phyloP scores from a whole-genome alignment of 345 rosid genomes.

The Heritiera fomes region DNA sequence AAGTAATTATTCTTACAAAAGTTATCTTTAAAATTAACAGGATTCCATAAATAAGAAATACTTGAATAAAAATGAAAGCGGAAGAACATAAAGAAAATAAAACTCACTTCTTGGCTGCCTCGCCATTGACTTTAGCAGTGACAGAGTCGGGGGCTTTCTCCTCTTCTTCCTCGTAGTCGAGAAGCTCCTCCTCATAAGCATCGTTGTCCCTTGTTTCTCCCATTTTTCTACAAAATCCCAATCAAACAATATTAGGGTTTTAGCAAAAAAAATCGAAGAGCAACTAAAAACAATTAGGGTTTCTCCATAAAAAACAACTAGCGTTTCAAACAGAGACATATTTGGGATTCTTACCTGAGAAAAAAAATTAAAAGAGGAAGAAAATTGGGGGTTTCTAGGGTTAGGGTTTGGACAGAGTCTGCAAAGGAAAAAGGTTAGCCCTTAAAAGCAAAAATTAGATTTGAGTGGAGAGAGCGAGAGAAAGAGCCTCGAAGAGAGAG shows the following conservation, averaged over 20 bases:
- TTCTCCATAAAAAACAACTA: not conserved
- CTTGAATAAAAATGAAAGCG: not conserved
- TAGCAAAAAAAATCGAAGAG: not conserved
- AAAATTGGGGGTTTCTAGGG: conserved; percentile 23
- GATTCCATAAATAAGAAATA: not conserved
- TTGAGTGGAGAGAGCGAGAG: conserved; percentile 6
- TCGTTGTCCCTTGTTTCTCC: conserved; percentile 95
- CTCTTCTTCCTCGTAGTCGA: conserved; percentile 96
- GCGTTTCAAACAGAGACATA: conserved; percentile 1
- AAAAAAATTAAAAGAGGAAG: not conserved
- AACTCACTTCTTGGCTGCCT: conserved; percentile 82
- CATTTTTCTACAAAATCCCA: conserved; percentile 44
- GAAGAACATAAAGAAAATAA: not conserved
- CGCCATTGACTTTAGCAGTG: conserved; percentile 73
- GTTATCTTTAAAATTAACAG: not conserved
- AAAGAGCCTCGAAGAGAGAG: not conserved
- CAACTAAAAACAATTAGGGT: conserved; percentile 14
- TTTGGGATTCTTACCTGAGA: not conserved
- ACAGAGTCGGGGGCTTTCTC: conserved; percentile 78
- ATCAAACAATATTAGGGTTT: conserved; percentile 11
- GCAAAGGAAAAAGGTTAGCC: conserved; percentile 49
- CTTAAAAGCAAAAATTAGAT: conserved; percentile 13
- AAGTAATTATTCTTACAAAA: not conserved
- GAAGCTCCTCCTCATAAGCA: conserved; percentile 98
- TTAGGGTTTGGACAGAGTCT: conserved; percentile 47